Percentiles rank a stretch among this genome's conserved stretches.
phyloP scores from a whole-genome alignment of 2,329 filamentous ascomycete genomes.

The Arthrobotrys conoides region DNA sequence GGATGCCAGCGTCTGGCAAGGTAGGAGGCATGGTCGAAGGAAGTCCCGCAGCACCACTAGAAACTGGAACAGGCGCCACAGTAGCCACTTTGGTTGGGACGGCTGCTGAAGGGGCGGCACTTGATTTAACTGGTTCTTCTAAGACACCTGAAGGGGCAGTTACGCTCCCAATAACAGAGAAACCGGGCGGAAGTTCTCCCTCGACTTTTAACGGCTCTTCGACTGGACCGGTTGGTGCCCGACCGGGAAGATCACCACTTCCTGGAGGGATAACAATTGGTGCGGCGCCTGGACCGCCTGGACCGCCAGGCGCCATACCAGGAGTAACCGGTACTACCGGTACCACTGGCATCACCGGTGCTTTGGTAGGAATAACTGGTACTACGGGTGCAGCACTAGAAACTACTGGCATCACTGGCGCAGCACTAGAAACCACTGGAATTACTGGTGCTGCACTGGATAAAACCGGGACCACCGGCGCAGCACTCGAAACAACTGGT shows the following conservation, averaged over 20 bases:
- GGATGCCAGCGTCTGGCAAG: neutral
- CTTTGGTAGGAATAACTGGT: neutral
- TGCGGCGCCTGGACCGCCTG: neutral
- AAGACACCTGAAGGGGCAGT: constrained; percentile 8
- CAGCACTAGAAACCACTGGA: neutral
- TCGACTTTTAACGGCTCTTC: constrained; percentile 22
- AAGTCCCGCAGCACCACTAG: neutral
- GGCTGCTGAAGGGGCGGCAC: constrained; percentile 7
- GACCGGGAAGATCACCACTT: constrained; percentile 8
- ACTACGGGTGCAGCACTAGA: neutral
- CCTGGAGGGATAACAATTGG: constrained; percentile 11
- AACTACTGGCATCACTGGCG: neutral
- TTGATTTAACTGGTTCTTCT: neutral
- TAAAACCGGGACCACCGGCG: neutral
- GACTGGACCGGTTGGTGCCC: constrained; percentile 3
- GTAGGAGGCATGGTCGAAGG: neutral
- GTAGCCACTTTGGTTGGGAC: neutral
- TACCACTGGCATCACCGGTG: neutral
- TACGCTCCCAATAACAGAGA: constrained; percentile 24
- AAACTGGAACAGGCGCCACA: neutral
- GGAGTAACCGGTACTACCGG: neutral
- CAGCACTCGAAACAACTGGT: neutral
- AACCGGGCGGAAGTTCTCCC: constrained; percentile 48
- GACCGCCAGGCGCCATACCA: neutral
- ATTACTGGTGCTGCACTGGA: neutral